Conservation (phyloP, 768 basidiomycete genomes). For the Suillus sp. region DNA sequence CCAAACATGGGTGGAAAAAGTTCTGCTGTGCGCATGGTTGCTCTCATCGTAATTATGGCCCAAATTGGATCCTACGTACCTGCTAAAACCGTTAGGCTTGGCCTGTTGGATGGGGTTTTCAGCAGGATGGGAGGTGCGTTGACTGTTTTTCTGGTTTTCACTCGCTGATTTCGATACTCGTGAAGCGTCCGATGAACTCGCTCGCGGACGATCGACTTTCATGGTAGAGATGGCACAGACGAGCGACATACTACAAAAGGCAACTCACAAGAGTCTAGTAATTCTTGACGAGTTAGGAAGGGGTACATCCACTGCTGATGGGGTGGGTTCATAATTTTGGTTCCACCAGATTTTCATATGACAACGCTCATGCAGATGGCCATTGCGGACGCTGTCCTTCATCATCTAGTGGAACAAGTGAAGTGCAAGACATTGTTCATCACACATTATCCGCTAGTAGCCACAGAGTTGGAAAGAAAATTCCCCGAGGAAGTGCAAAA, state of each 20-base stretch:
- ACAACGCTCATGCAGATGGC: conserved; percentile 60
- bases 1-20: conserved; percentile 92
- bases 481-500: conserved; percentile 69
- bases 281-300: conserved; percentile 90
- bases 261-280: conserved; percentile 77
- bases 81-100: conserved; percentile 68
- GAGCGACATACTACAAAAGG: conserved; percentile 79
- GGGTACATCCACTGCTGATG: conserved; percentile 93
- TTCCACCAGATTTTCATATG: conserved; percentile 11
- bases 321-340: conserved; percentile 43
- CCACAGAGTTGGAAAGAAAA: conserved; percentile 60
- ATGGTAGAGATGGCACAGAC: conserved; percentile 98
- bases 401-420: conserved; percentile 60
- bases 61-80: conserved; percentile 96
- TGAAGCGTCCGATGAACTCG: conserved; percentile 83
- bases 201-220: conserved; percentile 87
- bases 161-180: conserved; percentile 10
- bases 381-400: conserved; percentile 79
- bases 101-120: conserved; percentile 81
- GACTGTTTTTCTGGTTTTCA: conserved; percentile 1
- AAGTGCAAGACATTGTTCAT: conserved; percentile 86
- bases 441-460: conserved; percentile 90
- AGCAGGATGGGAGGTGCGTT: conserved; percentile 86
- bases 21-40: conserved; percentile 77
- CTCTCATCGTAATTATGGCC: conserved; percentile 71